Base-by-base conservation (phyloP, 2,329 filamentous ascomycete genomes). In the Grosmannia huntii region DNA sequence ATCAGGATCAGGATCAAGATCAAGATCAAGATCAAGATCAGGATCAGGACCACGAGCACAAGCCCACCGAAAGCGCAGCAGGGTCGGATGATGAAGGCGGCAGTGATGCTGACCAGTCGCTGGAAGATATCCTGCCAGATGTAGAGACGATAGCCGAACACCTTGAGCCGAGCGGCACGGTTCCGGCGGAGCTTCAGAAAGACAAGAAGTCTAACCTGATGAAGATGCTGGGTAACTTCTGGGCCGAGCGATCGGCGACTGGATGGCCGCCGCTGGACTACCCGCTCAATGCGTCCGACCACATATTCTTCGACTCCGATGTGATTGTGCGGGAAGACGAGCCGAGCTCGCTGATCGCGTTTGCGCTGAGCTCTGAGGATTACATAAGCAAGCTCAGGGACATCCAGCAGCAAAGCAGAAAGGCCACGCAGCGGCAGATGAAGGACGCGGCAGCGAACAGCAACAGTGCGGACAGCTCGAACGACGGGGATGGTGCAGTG, bases 301-400 rank as follows among this genome's bases (percentile, higher is more conserved):
- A 99, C 69, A 91, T 99, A 53, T 97, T 97, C 73, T 88, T 90
- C 57, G 91, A 99, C 72, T 95, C 90, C 10, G 90, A 99, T 69
- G 91, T 99, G 62, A 95, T 99, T 64, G 90, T 99, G 44, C 85
- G 94, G 46, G 94, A 99, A 71, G 94, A 99, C 69, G 94, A 99
- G 71, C 94, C 94, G 3, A 96, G 90, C 66, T 97, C 94, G 2
- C 81, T 99, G 48, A 94, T 99, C 66, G 94, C 95, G 0, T 89
- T 99, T 67, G 90, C 92, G 1, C 76, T 99, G 23, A 90, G 87
- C 63, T 95, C 89, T 16, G 82, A 87, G 58, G 90, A 96, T 67
- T 99, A 99, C 69, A 82, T 86, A 62, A 79, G 79, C 49, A 96
- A 96, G 70, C 76, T 96, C 21, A 77, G 81, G 23, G 78, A 80